phyloP scores from a whole-genome alignment of 1,284 basidiomycete species.

The Phellopilus nigrolimitatus region DNA sequence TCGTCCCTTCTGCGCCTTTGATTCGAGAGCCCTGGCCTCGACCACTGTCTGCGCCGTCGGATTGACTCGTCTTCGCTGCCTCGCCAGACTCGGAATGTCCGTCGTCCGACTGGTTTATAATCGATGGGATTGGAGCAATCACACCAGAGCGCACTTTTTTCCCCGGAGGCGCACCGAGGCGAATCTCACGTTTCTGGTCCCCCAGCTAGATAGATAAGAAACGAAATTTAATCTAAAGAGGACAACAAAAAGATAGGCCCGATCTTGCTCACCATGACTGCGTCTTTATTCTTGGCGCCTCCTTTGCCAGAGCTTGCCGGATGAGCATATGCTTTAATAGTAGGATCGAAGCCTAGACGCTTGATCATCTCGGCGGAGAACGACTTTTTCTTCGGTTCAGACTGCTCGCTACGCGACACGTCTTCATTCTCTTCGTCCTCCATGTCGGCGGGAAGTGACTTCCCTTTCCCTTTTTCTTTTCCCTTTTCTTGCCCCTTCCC shows the following conservation, averaged over 20 bases:
- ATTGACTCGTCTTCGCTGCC: background rate
- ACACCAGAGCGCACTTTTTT: conserved; percentile 20
- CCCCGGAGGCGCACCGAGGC: conserved; percentile 19
- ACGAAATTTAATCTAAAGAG: background rate
- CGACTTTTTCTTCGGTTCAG: conserved; percentile 35
- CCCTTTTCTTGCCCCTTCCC: conserved; percentile 18
- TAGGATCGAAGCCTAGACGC: conserved; percentile 70
- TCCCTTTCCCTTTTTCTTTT: too few relatives aligned
- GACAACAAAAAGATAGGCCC: background rate
- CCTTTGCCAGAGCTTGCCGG: background rate
- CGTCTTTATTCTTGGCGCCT: background rate
- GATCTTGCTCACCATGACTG: background rate
- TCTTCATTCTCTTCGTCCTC: too few relatives aligned
- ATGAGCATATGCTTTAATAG: conserved; percentile 39
- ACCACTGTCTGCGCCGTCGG: background rate
- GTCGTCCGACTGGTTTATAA: background rate
- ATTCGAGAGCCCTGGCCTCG: background rate
- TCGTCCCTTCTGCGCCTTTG: background rate
- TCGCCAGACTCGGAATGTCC: background rate
- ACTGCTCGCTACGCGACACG: conserved; percentile 14
- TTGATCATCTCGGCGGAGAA: conserved; percentile 65
- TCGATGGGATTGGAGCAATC: conserved; percentile 1
- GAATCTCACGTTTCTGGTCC: conserved; percentile 12
- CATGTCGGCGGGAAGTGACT: too few relatives aligned
- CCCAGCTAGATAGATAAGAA: conserved; percentile 2